Evolutionary conservation across 345 rosid species (phyloP).

Genomic region (Salix exigua): DNA sequence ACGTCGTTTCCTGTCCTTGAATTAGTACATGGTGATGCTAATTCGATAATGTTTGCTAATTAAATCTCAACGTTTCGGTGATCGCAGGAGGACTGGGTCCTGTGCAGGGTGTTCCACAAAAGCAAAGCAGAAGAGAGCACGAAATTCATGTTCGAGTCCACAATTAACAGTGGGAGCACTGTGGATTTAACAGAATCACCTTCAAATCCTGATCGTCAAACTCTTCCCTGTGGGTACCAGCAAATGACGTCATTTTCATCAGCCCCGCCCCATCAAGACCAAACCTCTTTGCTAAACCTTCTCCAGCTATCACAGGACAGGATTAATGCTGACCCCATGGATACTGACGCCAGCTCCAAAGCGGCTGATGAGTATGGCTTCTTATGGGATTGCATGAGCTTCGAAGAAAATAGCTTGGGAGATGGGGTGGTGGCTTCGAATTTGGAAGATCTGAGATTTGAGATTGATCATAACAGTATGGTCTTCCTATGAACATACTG

Average conservation of each 20-base stretch:
- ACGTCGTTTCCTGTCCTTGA: too few species aligned
- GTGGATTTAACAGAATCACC: slow-evolving; percentile 24
- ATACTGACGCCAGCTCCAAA: slow-evolving; percentile 29
- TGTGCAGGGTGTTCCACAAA: slow-evolving; percentile 87
- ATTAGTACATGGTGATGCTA: too few species aligned
- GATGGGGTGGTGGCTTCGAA: slow-evolving; percentile 38
- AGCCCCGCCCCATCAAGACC: slow-evolving; percentile 26
- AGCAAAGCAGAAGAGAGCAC: slow-evolving; percentile 44
- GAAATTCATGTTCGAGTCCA: slow-evolving; percentile 26
- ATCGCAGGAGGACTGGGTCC: slow-evolving; percentile 89
- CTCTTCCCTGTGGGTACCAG: slow-evolving; percentile 23
- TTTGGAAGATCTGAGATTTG: slow-evolving; percentile 40
- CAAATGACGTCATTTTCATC: slow-evolving; percentile 27
- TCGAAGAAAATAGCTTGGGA: slow-evolving; percentile 37
- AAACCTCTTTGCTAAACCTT: slow-evolving; percentile 32
- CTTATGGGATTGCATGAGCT: slow-evolving; percentile 46
- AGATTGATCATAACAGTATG: slow-evolving; percentile 32
- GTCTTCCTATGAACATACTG: slow-evolving; percentile 29
- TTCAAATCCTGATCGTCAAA: background rate
- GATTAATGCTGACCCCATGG: slow-evolving; percentile 1
- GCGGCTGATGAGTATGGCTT: slow-evolving; percentile 38
- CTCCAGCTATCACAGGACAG: slow-evolving; percentile 38
- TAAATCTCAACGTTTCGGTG: background rate
- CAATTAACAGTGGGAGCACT: slow-evolving; percentile 6
- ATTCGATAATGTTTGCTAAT: background rate